These are phyloP conservation scores for Eucalyptus curtisii DNA, from an alignment of 345 rosid species.

Conservation along the genomic window DNA sequence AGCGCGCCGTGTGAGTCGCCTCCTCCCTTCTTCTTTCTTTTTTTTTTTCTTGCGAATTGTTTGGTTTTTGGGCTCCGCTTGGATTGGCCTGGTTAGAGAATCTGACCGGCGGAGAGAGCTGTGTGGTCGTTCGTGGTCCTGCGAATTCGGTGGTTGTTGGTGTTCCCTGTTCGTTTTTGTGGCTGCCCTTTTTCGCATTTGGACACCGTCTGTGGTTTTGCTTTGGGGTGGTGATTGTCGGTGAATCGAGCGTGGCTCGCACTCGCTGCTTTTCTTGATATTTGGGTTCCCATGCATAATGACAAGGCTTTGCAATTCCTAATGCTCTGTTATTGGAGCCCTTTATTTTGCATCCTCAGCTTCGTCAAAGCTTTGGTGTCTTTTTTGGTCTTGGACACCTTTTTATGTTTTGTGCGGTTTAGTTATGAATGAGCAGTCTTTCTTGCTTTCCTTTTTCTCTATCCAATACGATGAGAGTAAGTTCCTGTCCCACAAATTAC, in stretches of 20 bases:
- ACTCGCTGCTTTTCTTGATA: background rate
- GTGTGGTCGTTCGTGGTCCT: background rate
- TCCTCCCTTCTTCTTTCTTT: background rate
- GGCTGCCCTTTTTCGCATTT: background rate
- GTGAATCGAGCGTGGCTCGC: background rate
- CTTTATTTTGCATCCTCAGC: background rate
- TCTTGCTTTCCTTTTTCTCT: background rate
- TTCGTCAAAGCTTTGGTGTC: background rate
- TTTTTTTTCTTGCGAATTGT: background rate
- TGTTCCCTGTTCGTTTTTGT: background rate
- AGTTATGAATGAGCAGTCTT: background rate
- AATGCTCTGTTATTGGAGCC: background rate
- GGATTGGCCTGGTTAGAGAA: background rate
- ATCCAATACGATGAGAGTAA: background rate
- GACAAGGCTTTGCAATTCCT: background rate
- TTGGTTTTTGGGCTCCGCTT: background rate
- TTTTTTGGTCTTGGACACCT: background rate
- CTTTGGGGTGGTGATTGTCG: background rate
- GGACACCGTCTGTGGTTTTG: background rate
- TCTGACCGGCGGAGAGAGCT: background rate
- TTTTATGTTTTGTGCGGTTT: background rate
- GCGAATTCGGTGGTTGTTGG: background rate
- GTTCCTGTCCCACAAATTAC: background rate
- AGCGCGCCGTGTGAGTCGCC: slow-evolving; percentile 65
- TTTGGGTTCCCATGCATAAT: background rate